These are phyloP conservation scores for Colletotrichum orbiculare DNA, from an alignment of 2,329 filamentous ascomycete genomes.

Conservation along the genomic window DNA sequence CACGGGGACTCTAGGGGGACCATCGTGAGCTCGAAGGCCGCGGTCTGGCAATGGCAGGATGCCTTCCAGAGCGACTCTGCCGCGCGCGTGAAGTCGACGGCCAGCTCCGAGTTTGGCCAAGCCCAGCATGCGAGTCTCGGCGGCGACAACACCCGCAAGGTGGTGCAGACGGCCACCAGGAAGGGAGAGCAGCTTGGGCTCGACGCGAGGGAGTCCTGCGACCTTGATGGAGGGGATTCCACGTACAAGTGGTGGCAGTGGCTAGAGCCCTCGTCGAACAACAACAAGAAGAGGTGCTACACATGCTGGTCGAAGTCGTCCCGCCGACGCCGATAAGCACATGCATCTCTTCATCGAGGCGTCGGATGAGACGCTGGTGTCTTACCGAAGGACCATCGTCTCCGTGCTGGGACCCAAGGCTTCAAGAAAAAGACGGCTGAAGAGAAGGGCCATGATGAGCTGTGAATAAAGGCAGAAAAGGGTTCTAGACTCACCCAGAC, in stretches of 20 bases:
- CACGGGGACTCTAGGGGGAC: too few relatives aligned
- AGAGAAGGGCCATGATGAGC: slow-evolving; percentile 10
- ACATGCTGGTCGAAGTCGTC: slow-evolving; percentile 7
- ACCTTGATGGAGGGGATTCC: slow-evolving; percentile 36
- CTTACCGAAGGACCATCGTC: slow-evolving; percentile 23
- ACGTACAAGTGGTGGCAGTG: slow-evolving; percentile 38
- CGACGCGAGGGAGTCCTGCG: slow-evolving; percentile 35
- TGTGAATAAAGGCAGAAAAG: background rate
- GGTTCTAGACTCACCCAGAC: too few relatives aligned
- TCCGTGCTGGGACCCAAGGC: slow-evolving; percentile 10
- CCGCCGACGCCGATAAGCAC: slow-evolving; percentile 22
- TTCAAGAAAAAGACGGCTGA: background rate
- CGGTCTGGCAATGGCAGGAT: too few relatives aligned
- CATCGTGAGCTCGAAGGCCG: too few relatives aligned
- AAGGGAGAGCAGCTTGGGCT: slow-evolving; percentile 33
- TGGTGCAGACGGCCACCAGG: slow-evolving; percentile 24
- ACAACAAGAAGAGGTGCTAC: background rate
- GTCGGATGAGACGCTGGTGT: slow-evolving; percentile 11
- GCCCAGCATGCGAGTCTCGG: slow-evolving; percentile 39
- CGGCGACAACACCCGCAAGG: slow-evolving; percentile 35
- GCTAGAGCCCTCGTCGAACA: slow-evolving; percentile 31
- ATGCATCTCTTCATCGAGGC: slow-evolving; percentile 27
- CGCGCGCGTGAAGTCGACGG: too few relatives aligned
- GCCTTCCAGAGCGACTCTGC: too few relatives aligned
- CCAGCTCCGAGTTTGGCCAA: slow-evolving; percentile 1